These are phyloP conservation scores for Hypoxylon sp. DNA, from an alignment of 2,329 filamentous ascomycete genomes.

Conservation along the genomic window DNA sequence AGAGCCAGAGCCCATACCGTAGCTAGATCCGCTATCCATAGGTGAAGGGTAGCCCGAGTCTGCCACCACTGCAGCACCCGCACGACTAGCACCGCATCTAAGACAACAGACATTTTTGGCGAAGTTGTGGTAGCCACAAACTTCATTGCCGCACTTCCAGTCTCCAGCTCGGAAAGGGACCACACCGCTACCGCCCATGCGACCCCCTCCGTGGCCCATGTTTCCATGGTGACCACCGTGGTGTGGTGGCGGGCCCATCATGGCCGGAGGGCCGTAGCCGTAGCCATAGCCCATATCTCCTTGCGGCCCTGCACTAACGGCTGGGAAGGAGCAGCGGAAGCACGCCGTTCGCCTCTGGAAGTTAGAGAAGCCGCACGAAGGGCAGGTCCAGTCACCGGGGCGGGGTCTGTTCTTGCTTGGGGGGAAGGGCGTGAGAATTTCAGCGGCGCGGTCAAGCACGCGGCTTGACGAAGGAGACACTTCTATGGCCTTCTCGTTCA, in stretches of 20 bases:
- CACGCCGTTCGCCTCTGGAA: conserved; percentile 98
- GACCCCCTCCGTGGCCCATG: conserved; percentile 71
- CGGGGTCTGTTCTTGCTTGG: conserved; percentile 98
- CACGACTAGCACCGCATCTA: conserved; percentile 93
- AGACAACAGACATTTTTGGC: conserved; percentile 99
- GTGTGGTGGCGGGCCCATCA: conserved; percentile 79
- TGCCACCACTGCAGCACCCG: conserved; percentile 92
- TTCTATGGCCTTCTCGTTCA: conserved; percentile 99
- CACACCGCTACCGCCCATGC: conserved; percentile 84
- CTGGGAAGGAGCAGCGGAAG: conserved; percentile 99
- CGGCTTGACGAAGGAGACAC: conserved; percentile 98
- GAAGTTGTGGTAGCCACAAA: conserved; percentile 98
- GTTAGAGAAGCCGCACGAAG: conserved; percentile 98
- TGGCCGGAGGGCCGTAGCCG: conserved; percentile 77
- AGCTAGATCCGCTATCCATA: conserved; percentile 87
- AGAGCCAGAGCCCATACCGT: conserved; percentile 87
- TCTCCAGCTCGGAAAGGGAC: conserved; percentile 98
- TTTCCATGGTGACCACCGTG: conserved; percentile 72
- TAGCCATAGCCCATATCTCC: conserved; percentile 68
- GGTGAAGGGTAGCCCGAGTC: conserved; percentile 92
- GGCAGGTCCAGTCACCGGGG: conserved; percentile 98
- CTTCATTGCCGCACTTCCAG: conserved; percentile 98
- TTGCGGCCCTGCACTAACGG: conserved; percentile 81
- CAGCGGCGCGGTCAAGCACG: conserved; percentile 93
- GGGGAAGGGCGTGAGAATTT: conserved; percentile 96